Conservation (phyloP, 768 basidiomycete species). For the Lactarius psammicola region DNA sequence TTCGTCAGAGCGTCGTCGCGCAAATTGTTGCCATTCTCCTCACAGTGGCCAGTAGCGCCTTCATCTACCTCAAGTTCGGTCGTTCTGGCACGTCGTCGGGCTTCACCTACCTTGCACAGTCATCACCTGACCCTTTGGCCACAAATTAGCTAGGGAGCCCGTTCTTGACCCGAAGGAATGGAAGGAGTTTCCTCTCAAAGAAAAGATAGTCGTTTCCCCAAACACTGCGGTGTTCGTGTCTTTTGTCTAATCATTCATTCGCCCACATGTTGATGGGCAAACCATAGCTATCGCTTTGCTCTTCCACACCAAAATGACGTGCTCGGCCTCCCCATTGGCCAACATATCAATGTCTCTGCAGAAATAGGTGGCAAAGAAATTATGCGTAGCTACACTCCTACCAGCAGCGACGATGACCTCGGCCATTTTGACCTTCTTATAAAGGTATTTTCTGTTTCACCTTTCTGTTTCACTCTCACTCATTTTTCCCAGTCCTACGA, state of each 20-base stretch:
- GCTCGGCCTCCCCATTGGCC: conserved; percentile 93
- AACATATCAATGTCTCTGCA: conserved; percentile 93
- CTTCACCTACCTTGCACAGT: conserved; percentile 1
- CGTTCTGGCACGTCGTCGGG: conserved; percentile 37
- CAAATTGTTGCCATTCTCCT: conserved; percentile 55
- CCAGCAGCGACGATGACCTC: conserved; percentile 86
- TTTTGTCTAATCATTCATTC: conserved; percentile 6
- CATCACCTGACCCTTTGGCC: conserved; percentile 11
- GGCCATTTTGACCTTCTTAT: conserved; percentile 96
- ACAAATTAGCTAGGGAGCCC: conserved; percentile 56
- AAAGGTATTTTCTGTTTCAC: conserved; percentile 57
- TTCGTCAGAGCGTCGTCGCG: conserved; percentile 36
- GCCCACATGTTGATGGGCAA: conserved; percentile 9
- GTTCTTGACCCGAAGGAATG: conserved; percentile 73
- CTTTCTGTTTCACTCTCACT: not conserved
- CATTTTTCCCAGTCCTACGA: conserved; percentile 73
- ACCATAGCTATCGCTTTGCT: conserved; percentile 82
- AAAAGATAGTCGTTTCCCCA: conserved; percentile 83
- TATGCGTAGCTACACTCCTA: conserved; percentile 92
- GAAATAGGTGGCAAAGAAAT: conserved; percentile 90
- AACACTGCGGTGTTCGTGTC: conserved; percentile 90
- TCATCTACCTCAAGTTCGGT: conserved; percentile 54
- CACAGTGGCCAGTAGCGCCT: conserved; percentile 47
- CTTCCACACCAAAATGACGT: conserved; percentile 71
- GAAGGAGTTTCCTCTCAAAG: conserved; percentile 75